Conservation (phyloP, 225 moss, liverwort and hornwort genomes). For the Ulota crispa region DNA sequence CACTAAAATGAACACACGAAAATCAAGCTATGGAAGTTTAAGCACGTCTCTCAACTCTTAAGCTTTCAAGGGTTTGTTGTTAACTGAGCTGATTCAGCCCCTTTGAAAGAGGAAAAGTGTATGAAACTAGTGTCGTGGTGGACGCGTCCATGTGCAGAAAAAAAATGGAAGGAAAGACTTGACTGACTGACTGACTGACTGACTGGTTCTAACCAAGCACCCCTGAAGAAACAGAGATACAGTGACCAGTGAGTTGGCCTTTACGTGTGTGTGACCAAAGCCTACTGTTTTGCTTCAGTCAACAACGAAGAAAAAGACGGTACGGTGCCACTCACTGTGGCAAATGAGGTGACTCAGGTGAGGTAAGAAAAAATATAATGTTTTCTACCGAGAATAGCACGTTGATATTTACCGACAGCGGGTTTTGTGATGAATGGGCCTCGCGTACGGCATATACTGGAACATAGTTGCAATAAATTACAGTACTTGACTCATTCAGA, state of each 20-base stretch:
- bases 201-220: neutral
- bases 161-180: neutral
- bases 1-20: too few relatives aligned
- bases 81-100: neutral
- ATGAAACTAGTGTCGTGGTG: neutral
- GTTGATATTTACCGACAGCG: neutral
- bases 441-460: too few relatives aligned
- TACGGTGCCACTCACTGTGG: neutral
- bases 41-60: too few relatives aligned
- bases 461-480: neutral
- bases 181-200: neutral
- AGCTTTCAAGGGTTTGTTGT: too few relatives aligned
- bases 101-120: neutral
- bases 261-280: neutral
- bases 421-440: neutral
- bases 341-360: neutral
- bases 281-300: slow-evolving; percentile 11
- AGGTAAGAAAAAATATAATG: too few relatives aligned
- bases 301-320: slow-evolving; percentile 10
- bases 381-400: neutral
- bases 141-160: slow-evolving; percentile 13
- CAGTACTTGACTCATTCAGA: too few relatives aligned
- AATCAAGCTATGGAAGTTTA: too few relatives aligned
- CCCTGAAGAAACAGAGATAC: neutral
- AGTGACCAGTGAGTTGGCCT: neutral